Percentiles rank a stretch among this genome's conserved stretches.
phyloP scores from a whole-genome alignment of 345 rosid species.

The Eutrema heterophyllum region DNA sequence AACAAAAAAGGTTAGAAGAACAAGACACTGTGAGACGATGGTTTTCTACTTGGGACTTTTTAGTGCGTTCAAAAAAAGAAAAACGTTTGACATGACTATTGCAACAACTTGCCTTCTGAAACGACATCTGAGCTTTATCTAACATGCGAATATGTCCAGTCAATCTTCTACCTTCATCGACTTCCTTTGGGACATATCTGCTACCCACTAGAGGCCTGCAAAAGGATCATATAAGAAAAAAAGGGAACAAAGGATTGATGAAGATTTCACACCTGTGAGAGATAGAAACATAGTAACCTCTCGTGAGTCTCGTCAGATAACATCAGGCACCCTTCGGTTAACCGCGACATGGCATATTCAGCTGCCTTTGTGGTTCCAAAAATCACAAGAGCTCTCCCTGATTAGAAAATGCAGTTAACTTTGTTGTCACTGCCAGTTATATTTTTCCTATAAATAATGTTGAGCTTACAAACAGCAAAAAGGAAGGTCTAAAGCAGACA shows the following conservation, averaged over 20 bases:
- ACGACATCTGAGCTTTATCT: conserved; percentile 3
- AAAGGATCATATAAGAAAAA: neutral
- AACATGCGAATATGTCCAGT: conserved; percentile 12
- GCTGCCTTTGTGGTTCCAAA: conserved; percentile 50
- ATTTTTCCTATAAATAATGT: neutral
- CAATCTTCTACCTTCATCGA: neutral
- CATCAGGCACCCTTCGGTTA: conserved; percentile 39
- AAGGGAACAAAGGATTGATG: neutral
- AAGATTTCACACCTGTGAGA: neutral
- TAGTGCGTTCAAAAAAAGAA: neutral
- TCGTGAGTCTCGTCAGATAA: conserved; percentile 30
- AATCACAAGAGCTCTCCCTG: conserved; percentile 56
- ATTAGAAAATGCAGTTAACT: neutral
- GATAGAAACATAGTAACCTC: conserved; percentile 15
- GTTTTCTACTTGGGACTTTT: neutral
- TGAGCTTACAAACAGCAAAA: neutral
- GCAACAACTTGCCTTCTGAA: conserved; percentile 12
- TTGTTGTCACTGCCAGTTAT: neutral
- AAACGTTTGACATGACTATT: neutral
- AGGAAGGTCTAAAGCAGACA: neutral
- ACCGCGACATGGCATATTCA: conserved; percentile 28
- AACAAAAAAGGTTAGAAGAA: neutral
- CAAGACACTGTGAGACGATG: conserved; percentile 12
- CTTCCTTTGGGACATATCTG: conserved; percentile 5
- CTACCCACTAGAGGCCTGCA: conserved; percentile 12